phyloP scores from a whole-genome alignment of 768 basidiomycete genomes.

The Sarcomyxa edulis region DNA sequence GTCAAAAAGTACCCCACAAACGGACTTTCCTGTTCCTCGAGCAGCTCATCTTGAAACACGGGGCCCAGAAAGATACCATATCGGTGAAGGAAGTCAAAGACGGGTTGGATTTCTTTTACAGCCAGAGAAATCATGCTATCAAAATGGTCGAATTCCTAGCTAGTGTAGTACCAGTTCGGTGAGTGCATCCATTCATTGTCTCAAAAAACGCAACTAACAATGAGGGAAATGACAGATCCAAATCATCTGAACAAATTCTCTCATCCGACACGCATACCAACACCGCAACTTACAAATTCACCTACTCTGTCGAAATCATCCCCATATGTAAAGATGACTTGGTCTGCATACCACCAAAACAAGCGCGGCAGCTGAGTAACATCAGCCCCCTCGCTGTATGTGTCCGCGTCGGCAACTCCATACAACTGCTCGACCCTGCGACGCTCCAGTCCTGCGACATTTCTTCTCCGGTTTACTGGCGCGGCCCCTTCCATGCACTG shows the following conservation, averaged over 20 bases:
- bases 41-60: conserved; percentile 94
- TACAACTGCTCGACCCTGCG: conserved; percentile 86
- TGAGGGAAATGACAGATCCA: conserved; percentile 50
- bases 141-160: conserved; percentile 95
- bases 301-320: conserved; percentile 95
- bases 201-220: too few relatives aligned
- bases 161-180: conserved; percentile 87
- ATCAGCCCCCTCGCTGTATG: conserved; percentile 87
- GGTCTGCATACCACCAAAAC: conserved; percentile 80
- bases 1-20: conserved; percentile 98
- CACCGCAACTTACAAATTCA: conserved; percentile 95
- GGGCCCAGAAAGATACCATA: conserved; percentile 94
- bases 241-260: conserved; percentile 90
- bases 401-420: conserved; percentile 84
- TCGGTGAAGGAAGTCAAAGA: conserved; percentile 90
- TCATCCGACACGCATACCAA: conserved; percentile 89
- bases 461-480: conserved; percentile 79
- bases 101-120: conserved; percentile 97
- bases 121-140: conserved; percentile 82
- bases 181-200: conserved; percentile 18
- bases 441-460: conserved; percentile 85
- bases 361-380: conserved; percentile 79
- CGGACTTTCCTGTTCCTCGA: conserved; percentile 97
- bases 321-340: conserved; percentile 98
- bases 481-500: conserved; percentile 82